Percentiles rank a stretch among this genome's conserved stretches.
phyloP scores from a whole-genome alignment of 2,329 filamentous ascomycete species.

The Ophiognomonia clavigignenti-juglandacearum region DNA sequence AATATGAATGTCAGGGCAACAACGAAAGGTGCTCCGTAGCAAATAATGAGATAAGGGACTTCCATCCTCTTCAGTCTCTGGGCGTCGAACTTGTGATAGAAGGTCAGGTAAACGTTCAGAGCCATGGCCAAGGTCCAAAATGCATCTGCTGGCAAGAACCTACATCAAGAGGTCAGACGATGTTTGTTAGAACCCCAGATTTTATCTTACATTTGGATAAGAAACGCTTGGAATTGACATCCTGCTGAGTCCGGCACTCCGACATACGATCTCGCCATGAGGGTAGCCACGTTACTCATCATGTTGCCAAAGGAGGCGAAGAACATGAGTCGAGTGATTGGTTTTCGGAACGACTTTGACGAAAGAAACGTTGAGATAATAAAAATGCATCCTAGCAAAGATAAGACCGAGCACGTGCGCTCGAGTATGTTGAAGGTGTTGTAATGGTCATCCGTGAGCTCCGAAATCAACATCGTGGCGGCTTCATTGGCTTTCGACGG shows the following conservation, averaged over 20 bases:
- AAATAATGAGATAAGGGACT: constrained; percentile 61
- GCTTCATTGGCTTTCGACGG: too few species aligned
- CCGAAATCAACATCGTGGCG: neutral
- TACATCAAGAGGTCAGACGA: constrained; percentile 26
- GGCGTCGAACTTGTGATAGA: constrained; percentile 69
- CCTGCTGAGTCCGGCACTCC: constrained; percentile 39
- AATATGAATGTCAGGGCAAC: constrained; percentile 66
- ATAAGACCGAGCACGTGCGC: constrained; percentile 64
- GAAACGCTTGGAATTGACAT: constrained; percentile 70
- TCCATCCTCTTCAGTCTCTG: constrained; percentile 62
- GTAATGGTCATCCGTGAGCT: neutral
- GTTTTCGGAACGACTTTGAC: constrained; percentile 71
- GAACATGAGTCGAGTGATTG: constrained; percentile 85
- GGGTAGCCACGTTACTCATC: constrained; percentile 68
- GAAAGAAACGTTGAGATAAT: constrained; percentile 66
- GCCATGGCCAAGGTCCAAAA: constrained; percentile 80
- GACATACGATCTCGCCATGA: constrained; percentile 64
- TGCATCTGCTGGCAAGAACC: constrained; percentile 74
- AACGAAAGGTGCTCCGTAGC: constrained; percentile 69
- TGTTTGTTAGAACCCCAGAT: too few species aligned
- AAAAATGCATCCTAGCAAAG: constrained; percentile 64
- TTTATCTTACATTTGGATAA: constrained; percentile 84
- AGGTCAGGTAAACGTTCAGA: constrained; percentile 76
- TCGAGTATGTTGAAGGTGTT: constrained; percentile 54
- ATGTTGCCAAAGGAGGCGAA: constrained; percentile 80